Conservation (phyloP, 2,329 filamentous ascomycete species). For the Colletotrichum acutatum region DNA sequence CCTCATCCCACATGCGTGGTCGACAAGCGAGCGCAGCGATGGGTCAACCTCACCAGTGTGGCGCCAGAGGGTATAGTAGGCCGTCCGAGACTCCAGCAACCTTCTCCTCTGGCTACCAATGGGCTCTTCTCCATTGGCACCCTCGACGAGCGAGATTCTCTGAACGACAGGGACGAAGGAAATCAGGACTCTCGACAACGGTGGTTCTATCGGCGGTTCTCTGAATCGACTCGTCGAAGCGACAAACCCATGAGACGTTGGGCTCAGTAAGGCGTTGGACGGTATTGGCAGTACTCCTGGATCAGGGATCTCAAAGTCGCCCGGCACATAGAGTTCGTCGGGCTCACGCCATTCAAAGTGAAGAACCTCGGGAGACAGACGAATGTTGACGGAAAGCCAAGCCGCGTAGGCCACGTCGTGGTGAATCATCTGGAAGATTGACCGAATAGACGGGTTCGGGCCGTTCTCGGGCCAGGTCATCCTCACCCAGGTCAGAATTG, state of each 20-base stretch:
- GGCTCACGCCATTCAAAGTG: constrained; percentile 42
- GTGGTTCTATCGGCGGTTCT: too few species aligned
- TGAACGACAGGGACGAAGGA: constrained; percentile 42
- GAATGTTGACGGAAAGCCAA: constrained; percentile 44
- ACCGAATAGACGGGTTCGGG: constrained; percentile 1
- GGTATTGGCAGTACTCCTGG: constrained; percentile 3
- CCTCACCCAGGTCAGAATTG: constrained; percentile 38
- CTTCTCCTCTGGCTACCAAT: constrained; percentile 35
- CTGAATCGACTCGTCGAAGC: too few species aligned
- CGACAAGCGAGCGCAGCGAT: constrained; percentile 35
- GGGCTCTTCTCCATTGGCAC: constrained; percentile 9
- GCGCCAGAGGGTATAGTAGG: constrained; percentile 41
- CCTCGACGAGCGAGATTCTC: constrained; percentile 33
- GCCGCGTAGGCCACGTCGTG: constrained; percentile 44
- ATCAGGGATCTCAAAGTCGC: constrained; percentile 38
- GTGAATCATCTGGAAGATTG: constrained; percentile 39
- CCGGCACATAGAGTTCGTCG: constrained; percentile 40
- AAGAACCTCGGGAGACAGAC: constrained; percentile 39
- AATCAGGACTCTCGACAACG: constrained; percentile 45
- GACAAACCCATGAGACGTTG: neutral
- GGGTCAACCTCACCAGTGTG: constrained; percentile 38
- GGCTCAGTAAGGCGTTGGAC: neutral
- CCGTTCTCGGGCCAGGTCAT: constrained; percentile 9
- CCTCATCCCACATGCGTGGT: constrained; percentile 29
- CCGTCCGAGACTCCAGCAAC: constrained; percentile 41